Base-by-base conservation (phyloP, 169 alveolate genomes). In the Cryptosporidium ryanae region DNA sequence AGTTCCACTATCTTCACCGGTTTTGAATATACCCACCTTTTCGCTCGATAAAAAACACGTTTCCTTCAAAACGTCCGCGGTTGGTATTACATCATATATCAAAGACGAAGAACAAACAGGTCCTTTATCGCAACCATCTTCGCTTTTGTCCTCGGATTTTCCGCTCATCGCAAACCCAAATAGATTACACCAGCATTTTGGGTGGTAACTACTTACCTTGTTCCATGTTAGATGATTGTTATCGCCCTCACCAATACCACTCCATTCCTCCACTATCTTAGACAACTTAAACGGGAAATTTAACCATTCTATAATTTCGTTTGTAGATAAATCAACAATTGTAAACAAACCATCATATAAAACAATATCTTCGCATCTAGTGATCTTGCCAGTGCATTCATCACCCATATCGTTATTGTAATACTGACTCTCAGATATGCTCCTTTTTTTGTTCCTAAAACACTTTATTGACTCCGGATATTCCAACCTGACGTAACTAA, bases 101-200 rank as follows among this genome's bases (percentile, higher is more conserved):
- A 55, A 15, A 46, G 71, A 55, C n/a, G 55, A 21, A 10, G 21
- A 18, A 2, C 32, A 29, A 34, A n/a, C n/a, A n/a, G 21, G 6
- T 2, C 21, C 43, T 3, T 21, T 23, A 23, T 43, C 23, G 0
- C 31, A 49, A 0, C 38, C 43, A 70, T 70, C 67, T 38, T 38
- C 1, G 8, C 46, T 49, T 29, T 31, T 32, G 10, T 3, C 84
- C 18, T 25, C 59, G 0, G 46, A 10, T 4, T 38, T 38, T 38
- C 8, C 46, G 17, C 34, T 76, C 76, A 76, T 76, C 13, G 87
- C 87, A 61, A 59, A 76, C 23, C 87, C 87, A 76, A 76, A 76
- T 59, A 76, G 23, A 61, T 76, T 76, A 76, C 87, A 76, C 87
- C 87, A 76, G 48, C 87, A 76, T 61, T 76, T 76, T 32, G 87